Base-by-base conservation (phyloP, 257 asterid genomes). In the Fraxinus pennsylvanica region DNA sequence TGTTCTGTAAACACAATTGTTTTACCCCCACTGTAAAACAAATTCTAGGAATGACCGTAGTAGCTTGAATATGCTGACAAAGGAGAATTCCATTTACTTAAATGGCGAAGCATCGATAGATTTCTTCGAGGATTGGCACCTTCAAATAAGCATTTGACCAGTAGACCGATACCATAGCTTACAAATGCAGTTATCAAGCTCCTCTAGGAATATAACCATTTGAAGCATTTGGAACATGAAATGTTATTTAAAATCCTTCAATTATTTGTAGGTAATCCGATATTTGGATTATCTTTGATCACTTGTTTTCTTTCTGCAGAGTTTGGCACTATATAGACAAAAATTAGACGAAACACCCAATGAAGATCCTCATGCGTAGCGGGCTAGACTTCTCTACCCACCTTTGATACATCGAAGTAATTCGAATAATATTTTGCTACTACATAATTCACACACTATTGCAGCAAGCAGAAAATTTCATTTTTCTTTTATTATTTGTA, bases 301-400 rank as follows among this genome's bases (percentile, higher is more conserved):
- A 39, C 47, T 82, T 33, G 29, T 66, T 70, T 30, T 59, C 45
- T 79, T 81, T 36, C 63, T 85, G 85, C 92, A 91, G 97, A 74
- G 86, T 80, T 84, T 93, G 88, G 94, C 96, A 66, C 73, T 67
- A 69, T 88, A 90, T 71, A 85, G 90, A 84, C 87, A 84, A 87
- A 79, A 81, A 43, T 73, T 90, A 77, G 97, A 87, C 54, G 88
- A 87, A 88, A 77, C 76, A 19, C 71, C 12, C 74, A 22, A 33
- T 14, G 45, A 57, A 39, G 83, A 78, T 29, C 50, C n/a, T 63
- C 33, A 25, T 3, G 69, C 69, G 27, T 63, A 63, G 33, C 7
- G 14, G 12, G 30, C 25, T n/a, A n/a, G 65, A 7, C 30, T 59
- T 59, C 67, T 6, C 13, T 59, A 59, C 67, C 30, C 30, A 21